These are phyloP conservation scores for Grammothele lineata DNA, from an alignment of 768 basidiomycete genomes.

Conservation along the genomic window DNA sequence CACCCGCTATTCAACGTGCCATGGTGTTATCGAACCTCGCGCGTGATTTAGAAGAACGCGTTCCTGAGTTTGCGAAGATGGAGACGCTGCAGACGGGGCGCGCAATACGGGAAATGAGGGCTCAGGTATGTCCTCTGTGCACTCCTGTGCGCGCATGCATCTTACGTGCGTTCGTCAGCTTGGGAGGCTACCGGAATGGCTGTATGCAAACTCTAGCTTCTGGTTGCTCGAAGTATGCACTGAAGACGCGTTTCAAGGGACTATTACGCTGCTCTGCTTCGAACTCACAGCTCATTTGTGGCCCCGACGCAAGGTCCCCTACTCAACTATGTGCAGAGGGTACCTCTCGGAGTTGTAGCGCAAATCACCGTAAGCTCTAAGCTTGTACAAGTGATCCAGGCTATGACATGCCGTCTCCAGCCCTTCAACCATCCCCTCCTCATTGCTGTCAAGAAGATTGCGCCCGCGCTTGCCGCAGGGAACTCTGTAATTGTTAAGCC, in stretches of 20 bases:
- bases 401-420: slow-evolving; percentile 40
- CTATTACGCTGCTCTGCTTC: slow-evolving; percentile 70
- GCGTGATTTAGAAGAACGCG: slow-evolving; percentile 49
- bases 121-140: slow-evolving; percentile 49
- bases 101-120: slow-evolving; percentile 79
- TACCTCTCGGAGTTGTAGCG: slow-evolving; percentile 85
- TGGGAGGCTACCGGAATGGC: slow-evolving; percentile 75
- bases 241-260: slow-evolving; percentile 39
- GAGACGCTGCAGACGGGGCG: slow-evolving; percentile 79
- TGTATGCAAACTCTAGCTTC: too few relatives aligned
- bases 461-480: slow-evolving; percentile 79
- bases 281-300: slow-evolving; percentile 66
- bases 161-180: slow-evolving; percentile 2
- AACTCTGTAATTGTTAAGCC: slow-evolving; percentile 83
- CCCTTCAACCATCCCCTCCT: slow-evolving; percentile 90
- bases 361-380: slow-evolving; percentile 66
- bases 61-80: slow-evolving; percentile 55
- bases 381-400: too few relatives aligned
- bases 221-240: background rate
- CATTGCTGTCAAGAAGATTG: slow-evolving; percentile 87
- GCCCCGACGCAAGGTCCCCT: slow-evolving; percentile 78
- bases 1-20: slow-evolving; percentile 56
- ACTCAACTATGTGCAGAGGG: slow-evolving; percentile 72
- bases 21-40: slow-evolving; percentile 63
- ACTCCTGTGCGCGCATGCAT: background rate